Evolutionary conservation across 2,329 filamentous ascomycete species (phyloP).

Genomic region (Nannizziopsis barbatae): DNA sequence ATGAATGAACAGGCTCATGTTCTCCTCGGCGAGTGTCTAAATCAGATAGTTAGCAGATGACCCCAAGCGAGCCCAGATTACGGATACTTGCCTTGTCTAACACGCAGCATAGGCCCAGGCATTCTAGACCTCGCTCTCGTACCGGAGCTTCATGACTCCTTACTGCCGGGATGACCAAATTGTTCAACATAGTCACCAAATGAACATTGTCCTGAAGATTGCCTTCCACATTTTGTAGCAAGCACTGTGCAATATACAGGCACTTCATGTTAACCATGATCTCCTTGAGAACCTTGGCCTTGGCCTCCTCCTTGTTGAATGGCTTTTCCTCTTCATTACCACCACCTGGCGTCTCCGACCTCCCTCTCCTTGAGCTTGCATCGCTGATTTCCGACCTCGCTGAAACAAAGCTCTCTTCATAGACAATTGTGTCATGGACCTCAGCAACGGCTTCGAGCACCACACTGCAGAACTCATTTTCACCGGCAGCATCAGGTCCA

Average conservation of each 20-base stretch:
- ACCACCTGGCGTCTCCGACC: constrained; percentile 31
- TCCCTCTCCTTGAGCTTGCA: constrained; percentile 43
- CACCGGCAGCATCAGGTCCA: constrained; percentile 43
- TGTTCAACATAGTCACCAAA: constrained; percentile 96
- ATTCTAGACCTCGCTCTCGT: constrained; percentile 77
- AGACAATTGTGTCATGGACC: constrained; percentile 82
- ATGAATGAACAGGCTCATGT: constrained; percentile 84
- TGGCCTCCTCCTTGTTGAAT: constrained; percentile 47
- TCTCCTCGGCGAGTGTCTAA: constrained; percentile 75
- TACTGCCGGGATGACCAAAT: constrained; percentile 87
- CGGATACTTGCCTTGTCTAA: constrained; percentile 57
- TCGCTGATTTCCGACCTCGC: constrained; percentile 74
- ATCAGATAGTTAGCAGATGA: constrained; percentile 1
- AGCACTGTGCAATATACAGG: constrained; percentile 91
- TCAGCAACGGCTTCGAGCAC: constrained; percentile 88
- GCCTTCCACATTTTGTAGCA: constrained; percentile 84
- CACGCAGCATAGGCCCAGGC: constrained; percentile 79
- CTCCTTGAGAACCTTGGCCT: constrained; percentile 61
- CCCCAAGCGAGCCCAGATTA: too few species aligned
- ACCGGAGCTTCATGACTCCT: constrained; percentile 87
- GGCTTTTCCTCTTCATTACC: constrained; percentile 48
- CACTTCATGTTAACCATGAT: constrained; percentile 98
- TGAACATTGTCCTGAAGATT: constrained; percentile 81
- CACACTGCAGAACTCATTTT: constrained; percentile 43
- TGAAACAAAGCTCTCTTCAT: constrained; percentile 81